Conservation (phyloP, 257 asterid species). For the Solanum lignicaule region DNA sequence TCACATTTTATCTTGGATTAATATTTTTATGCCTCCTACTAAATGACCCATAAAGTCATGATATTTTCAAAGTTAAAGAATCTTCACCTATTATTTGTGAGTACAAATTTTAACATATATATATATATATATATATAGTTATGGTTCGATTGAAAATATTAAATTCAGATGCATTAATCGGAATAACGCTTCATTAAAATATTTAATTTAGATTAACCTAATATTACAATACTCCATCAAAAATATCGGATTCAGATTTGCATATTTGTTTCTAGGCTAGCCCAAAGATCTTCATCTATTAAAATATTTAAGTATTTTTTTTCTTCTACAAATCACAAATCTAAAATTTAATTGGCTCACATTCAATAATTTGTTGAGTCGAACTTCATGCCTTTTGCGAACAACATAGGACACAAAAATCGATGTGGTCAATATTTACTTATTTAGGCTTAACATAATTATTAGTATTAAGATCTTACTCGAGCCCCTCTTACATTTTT, state of each 20-base stretch:
- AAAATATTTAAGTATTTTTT: background rate
- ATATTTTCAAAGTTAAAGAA: background rate
- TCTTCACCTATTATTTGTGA: background rate
- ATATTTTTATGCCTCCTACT: background rate
- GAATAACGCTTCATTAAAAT: background rate
- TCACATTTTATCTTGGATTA: background rate
- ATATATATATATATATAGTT: too few species aligned
- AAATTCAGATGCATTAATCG: background rate
- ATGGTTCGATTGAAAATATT: background rate
- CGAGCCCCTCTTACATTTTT: constrained; percentile 18
- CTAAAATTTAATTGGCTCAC: background rate
- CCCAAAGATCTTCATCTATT: background rate
- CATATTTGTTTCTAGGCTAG: background rate
- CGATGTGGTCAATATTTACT: constrained; percentile 14
- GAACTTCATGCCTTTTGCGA: background rate
- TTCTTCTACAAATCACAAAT: background rate
- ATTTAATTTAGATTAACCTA: background rate
- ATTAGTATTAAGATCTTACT: constrained; percentile 8
- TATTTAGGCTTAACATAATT: background rate
- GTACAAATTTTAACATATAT: background rate
- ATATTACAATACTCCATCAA: background rate
- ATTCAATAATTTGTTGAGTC: background rate
- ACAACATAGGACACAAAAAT: constrained; percentile 6
- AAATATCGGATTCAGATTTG: background rate
- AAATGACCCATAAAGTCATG: background rate